Percentiles rank a stretch among this genome's conserved stretches.
These are phyloP conservation scores for Litchi chinensis DNA, from an alignment of 345 rosid genomes.

Conservation along the genomic window DNA sequence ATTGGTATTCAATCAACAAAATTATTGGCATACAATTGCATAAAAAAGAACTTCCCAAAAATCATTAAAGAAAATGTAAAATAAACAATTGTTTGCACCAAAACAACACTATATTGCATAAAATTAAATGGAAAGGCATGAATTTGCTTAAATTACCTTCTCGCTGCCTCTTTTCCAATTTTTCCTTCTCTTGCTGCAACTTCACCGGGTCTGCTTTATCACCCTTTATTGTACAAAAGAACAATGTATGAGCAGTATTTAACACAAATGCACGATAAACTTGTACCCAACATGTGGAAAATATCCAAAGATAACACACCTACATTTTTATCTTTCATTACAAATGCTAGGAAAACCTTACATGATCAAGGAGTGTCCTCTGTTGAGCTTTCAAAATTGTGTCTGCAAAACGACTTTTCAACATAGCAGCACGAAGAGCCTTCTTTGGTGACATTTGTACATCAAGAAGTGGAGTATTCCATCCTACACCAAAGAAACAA, in stretches of 20 bases:
- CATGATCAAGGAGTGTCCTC: slow-evolving; percentile 62
- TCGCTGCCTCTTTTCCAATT: slow-evolving; percentile 63
- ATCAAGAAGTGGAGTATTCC: slow-evolving; percentile 39
- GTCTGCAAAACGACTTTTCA: slow-evolving; percentile 74
- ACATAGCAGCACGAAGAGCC: slow-evolving; percentile 81
- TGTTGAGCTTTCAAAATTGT: slow-evolving; percentile 73
- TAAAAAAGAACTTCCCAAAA: not conserved
- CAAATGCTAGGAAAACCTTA: slow-evolving; percentile 25
- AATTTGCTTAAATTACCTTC: slow-evolving; percentile 54
- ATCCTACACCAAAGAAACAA: slow-evolving; percentile 40
- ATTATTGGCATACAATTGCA: not conserved
- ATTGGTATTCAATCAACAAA: not conserved
- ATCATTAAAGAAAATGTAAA: not conserved
- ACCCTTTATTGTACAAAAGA: slow-evolving; percentile 40
- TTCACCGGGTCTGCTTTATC: slow-evolving; percentile 61
- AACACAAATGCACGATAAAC: not conserved
- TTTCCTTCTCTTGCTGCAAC: slow-evolving; percentile 65
- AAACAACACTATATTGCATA: not conserved
- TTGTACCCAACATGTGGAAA: not conserved
- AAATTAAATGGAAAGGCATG: not conserved
- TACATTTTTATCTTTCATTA: not conserved
- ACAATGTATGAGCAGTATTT: not conserved
- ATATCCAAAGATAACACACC: not conserved
- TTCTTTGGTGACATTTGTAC: slow-evolving; percentile 66
- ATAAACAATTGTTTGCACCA: not conserved